These are phyloP conservation scores for Diaporthe sp. DNA, from an alignment of 2,329 filamentous ascomycete species.

Conservation along the genomic window DNA sequence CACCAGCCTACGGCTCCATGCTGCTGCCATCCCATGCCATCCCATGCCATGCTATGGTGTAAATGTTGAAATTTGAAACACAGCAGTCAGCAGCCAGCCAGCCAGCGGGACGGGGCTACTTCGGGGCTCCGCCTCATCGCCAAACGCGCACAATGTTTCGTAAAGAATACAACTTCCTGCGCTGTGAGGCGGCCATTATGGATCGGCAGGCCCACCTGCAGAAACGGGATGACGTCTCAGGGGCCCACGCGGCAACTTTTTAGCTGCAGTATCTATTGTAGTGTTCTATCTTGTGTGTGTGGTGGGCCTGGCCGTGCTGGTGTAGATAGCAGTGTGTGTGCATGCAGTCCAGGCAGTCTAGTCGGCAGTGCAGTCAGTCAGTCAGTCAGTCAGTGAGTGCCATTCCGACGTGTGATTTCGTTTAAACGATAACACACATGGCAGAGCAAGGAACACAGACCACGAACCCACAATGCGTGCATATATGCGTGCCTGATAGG, in stretches of 20 bases:
- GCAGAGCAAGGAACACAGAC: not conserved
- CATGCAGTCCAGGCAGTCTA: not conserved
- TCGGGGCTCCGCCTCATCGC: conserved; percentile 31
- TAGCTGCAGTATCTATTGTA: not conserved
- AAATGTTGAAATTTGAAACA: conserved; percentile 18
- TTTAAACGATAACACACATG: conserved; percentile 5
- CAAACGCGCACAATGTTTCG: conserved; percentile 32
- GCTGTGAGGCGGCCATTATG: conserved; percentile 2
- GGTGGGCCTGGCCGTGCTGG: not conserved
- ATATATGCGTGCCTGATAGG: not conserved
- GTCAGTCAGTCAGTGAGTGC: not conserved
- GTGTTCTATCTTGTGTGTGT: not conserved
- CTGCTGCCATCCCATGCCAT: not conserved
- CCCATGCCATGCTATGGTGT: not conserved
- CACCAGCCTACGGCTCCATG: not conserved
- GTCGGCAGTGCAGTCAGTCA: not conserved
- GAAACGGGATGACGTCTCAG: conserved; percentile 28
- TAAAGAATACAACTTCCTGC: conserved; percentile 26
- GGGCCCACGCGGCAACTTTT: conserved; percentile 11
- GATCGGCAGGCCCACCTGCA: conserved; percentile 18
- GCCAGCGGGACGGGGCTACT: conserved; percentile 19
- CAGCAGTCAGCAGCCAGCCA: conserved; percentile 5
- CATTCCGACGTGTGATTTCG: not conserved
- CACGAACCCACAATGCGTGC: not conserved
- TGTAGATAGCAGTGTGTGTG: not conserved